Base-by-base conservation (phyloP, 768 basidiomycete species). In the Pluteus cervinus region DNA sequence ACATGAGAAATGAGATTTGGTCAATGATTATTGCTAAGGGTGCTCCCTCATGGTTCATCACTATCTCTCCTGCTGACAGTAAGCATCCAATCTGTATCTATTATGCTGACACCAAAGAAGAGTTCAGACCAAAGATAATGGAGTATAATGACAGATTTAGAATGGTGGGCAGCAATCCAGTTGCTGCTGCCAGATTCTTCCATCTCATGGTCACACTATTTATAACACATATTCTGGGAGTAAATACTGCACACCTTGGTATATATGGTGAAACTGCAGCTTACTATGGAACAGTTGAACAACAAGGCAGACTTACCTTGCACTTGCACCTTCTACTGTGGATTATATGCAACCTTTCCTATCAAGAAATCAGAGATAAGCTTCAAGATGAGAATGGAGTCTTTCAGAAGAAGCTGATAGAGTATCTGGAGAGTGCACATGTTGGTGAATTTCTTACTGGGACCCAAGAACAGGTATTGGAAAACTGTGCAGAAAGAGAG, bases 201-300 rank as follows among this genome's bases (percentile, higher is more conserved):
- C 38, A 54, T 15, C 44, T 47, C 12, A 46, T 55, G 42, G 48
- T 52, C 1, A 24, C 48, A 10, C 10, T 15, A 15, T 35, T 35
- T 20, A 23, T 35, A 9, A 35, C 20, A 18, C 22, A 6, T 16
- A 33, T 49, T 32, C n/a, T 46, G 33, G 24, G 47, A 7, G 36
- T 41, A 30, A 38, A 36, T 6, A 21, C 26, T 15, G 28, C 33
- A 6, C 28, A 42, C 10, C 17, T 14, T n/a, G 50, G 49, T 3
- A 16, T 56, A 18, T 58, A 44, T 42, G 54, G 56, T 7, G n/a
- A 42, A 0, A 49, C 46, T 4, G 8, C 26, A 6, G 47, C 37
- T 1, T 60, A 55, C 33, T 58, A 62, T 43, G 57, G 57, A 2
- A 56, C 57, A 5, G 58, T 61, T 7, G 59, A 62, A 37, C 45